phyloP scores from a whole-genome alignment of 148 eudicot species.

The Chenopodium formosanum region DNA sequence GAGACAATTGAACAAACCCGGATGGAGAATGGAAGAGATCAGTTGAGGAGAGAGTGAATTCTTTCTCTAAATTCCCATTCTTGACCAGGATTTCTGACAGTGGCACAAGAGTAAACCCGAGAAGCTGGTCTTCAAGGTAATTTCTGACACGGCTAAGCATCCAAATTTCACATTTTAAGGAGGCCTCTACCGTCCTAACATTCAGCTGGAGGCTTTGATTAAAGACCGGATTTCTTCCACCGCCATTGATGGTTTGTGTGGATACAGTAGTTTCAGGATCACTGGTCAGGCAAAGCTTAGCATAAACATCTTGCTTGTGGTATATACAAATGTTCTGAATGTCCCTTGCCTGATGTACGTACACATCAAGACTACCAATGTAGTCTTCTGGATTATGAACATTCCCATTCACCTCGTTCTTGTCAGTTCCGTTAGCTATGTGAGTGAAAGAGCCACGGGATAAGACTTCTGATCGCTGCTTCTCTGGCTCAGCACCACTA shows the following conservation, averaged over 20 bases:
- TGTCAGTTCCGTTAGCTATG: constrained; percentile 39
- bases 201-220: constrained; percentile 57
- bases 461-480: constrained; percentile 42
- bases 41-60: constrained; percentile 87
- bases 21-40: constrained; percentile 96
- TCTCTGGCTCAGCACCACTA: constrained; percentile 50
- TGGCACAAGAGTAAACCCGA: constrained; percentile 92
- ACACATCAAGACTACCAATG: constrained; percentile 72
- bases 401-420: constrained; percentile 28
- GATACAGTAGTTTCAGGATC: constrained; percentile 77
- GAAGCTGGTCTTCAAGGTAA: constrained; percentile 89
- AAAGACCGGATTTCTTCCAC: constrained; percentile 91
- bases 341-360: constrained; percentile 82
- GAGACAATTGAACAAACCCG: constrained; percentile 80
- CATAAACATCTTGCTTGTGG: constrained; percentile 97
- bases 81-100: constrained; percentile 66
- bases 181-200: constrained; percentile 54
- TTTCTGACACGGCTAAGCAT: constrained; percentile 96
- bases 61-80: constrained; percentile 68
- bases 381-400: constrained; percentile 27
- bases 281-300: constrained; percentile 81
- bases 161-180: constrained; percentile 93
- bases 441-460: constrained; percentile 31
- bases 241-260: constrained; percentile 85
- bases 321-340: constrained; percentile 97